A percentile compares a stretch with the other conserved stretches of the same genome.
Conservation (phyloP, 2,329 filamentous ascomycete genomes). For the Claviceps sp. region DNA sequence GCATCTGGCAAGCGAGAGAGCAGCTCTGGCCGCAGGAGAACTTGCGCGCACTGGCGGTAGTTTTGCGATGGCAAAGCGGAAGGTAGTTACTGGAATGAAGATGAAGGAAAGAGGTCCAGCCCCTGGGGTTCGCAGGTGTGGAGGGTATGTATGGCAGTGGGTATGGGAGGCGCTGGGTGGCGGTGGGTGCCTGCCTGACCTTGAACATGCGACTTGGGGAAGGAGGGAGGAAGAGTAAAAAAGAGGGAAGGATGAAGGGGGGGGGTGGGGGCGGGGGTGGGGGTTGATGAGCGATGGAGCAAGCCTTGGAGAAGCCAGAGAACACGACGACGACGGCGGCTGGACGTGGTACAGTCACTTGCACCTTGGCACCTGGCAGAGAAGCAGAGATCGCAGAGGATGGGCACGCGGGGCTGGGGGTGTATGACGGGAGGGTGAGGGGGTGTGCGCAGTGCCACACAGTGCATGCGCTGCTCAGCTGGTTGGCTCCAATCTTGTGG, state of each 20-base stretch:
- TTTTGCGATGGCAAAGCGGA: constrained; percentile 15
- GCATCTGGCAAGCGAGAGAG: neutral
- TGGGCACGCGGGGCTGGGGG: too few relatives aligned
- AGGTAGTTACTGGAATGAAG: constrained; percentile 16
- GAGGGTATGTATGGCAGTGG: constrained; percentile 9
- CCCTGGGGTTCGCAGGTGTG: constrained; percentile 6
- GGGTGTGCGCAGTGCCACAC: neutral
- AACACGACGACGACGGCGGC: neutral
- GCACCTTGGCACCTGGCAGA: neutral
- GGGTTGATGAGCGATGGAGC: neutral
- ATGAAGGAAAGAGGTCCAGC: constrained; percentile 14
- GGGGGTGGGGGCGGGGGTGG: neutral
- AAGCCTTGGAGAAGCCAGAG: neutral
- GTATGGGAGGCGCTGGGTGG: neutral
- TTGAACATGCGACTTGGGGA: neutral
- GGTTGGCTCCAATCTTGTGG: neutral
- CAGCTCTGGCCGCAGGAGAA: constrained; percentile 5
- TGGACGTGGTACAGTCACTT: neutral
- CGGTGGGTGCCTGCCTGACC: neutral
- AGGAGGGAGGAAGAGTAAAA: neutral
- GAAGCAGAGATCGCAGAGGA: neutral
- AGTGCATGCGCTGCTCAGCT: neutral
- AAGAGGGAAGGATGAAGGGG: neutral
- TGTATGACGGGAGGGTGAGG: too few relatives aligned
- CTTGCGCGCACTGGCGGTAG: constrained; percentile 10